phyloP scores from a whole-genome alignment of 306 rosid species.

The Gleditsia sinensis region DNA sequence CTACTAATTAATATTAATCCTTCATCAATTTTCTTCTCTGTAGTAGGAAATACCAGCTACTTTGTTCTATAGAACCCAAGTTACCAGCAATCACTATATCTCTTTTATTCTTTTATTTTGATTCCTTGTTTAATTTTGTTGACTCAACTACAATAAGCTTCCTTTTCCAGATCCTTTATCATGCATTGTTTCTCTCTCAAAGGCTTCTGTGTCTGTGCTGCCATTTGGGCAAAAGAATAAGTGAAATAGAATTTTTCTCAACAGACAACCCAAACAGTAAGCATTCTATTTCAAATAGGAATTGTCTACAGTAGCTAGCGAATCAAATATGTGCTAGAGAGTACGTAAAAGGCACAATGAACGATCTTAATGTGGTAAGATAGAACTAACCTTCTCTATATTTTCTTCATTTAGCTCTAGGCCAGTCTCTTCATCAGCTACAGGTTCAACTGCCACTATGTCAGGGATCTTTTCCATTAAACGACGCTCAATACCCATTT shows the following conservation, averaged over 20 bases:
- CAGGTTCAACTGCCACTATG: conserved; percentile 90
- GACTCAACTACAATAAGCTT: not conserved
- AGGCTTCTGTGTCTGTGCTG: not conserved
- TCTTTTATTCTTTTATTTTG: not conserved
- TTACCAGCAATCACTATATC: not conserved
- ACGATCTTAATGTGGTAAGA: not conserved
- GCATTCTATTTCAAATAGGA: not conserved
- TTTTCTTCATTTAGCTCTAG: conserved; percentile 87
- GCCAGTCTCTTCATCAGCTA: conserved; percentile 82
- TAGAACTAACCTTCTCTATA: conserved; percentile 71
- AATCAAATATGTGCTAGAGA: not conserved
- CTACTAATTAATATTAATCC: not conserved
- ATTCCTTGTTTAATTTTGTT: not conserved
- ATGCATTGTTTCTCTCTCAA: not conserved
- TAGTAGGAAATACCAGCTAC: not conserved
- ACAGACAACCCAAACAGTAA: not conserved
- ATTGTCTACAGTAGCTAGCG: not conserved
- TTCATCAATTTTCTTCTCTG: not conserved
- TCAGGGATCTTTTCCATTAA: conserved; percentile 97
- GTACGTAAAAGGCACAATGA: not conserved
- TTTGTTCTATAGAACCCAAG: not conserved
- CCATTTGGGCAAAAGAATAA: not conserved
- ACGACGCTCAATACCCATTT: conserved; percentile 92
- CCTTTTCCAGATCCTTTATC: conserved; percentile 1
- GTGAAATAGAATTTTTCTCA: not conserved